Conservation (phyloP, 371 early-diverging fungal genomes). For the Catenaria anguillulae region DNA sequence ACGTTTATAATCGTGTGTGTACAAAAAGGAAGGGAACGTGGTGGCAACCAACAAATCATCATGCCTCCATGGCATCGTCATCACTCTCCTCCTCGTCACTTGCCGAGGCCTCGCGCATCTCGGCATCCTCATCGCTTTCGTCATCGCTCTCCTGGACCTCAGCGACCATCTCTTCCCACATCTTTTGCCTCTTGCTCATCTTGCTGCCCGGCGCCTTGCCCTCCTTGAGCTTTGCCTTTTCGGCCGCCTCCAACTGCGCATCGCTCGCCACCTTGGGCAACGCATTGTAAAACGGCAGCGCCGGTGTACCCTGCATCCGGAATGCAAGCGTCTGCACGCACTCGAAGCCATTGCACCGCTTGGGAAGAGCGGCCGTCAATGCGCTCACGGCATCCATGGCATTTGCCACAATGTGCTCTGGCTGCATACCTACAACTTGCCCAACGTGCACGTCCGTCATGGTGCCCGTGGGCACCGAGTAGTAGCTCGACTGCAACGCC, state of each 20-base stretch:
- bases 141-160: conserved; percentile 18
- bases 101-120: no score
- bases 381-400: conserved; percentile 39
- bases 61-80: background rate
- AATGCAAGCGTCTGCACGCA: conserved; percentile 64
- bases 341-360: conserved; percentile 51
- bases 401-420: conserved; percentile 56
- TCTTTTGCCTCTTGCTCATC: conserved; percentile 7
- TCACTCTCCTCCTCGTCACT: conserved; percentile 13
- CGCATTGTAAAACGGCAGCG: conserved; percentile 60
- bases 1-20: no score
- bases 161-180: conserved; percentile 14
- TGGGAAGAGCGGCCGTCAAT: conserved; percentile 25
- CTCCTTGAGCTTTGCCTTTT: background rate
- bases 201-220: background rate
- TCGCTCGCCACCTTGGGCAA: conserved; percentile 18
- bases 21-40: no score
- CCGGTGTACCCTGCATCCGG: conserved; percentile 58
- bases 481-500: conserved; percentile 42
- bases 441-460: background rate
- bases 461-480: conserved; percentile 22
- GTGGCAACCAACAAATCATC: no score
- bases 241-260: background rate
- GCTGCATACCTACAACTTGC: background rate
- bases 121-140: no score